Conservation (phyloP, 768 basidiomycete genomes). For the Stropharia rugosoannulata region DNA sequence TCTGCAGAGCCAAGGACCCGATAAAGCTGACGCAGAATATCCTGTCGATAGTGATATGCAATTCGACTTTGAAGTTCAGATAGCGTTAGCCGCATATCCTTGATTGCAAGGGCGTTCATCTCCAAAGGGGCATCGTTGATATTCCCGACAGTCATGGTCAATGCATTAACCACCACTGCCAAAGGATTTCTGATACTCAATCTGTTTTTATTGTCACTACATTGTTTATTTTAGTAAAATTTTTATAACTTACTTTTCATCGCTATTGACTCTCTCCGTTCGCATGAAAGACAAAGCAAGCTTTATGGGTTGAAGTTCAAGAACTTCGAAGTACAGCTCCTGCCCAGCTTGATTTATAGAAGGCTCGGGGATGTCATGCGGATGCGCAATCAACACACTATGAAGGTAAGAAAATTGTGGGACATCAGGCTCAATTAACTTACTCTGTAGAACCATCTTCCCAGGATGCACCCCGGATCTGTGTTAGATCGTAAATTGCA, state of each 20-base stretch:
- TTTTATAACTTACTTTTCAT: constrained; percentile 71
- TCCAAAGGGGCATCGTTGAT: constrained; percentile 94
- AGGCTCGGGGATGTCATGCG: constrained; percentile 73
- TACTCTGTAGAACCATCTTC: constrained; percentile 77
- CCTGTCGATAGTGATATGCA: constrained; percentile 90
- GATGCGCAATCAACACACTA: constrained; percentile 68
- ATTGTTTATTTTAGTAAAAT: constrained; percentile 6
- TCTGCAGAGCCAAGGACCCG: constrained; percentile 98
- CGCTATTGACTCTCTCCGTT: constrained; percentile 89
- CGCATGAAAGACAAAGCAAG: constrained; percentile 96
- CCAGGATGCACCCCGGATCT: constrained; percentile 92
- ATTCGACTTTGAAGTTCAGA: constrained; percentile 86
- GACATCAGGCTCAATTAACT: constrained; percentile 20
- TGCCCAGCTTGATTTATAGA: constrained; percentile 60
- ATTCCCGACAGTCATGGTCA: constrained; percentile 97
- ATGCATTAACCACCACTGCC: constrained; percentile 88
- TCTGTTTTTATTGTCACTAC: constrained; percentile 34
- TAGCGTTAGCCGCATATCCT: constrained; percentile 87
- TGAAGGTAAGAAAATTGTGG: not conserved
- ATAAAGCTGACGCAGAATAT: constrained; percentile 91
- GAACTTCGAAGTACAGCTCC: constrained; percentile 92
- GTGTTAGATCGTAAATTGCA: constrained; percentile 86
- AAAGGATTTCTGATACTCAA: constrained; percentile 85
- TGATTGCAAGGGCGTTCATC: constrained; percentile 91
- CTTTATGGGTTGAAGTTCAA: constrained; percentile 93